Base-by-base conservation (phyloP, 495 filamentous ascomycete genomes). In the Tuber aestivum region DNA sequence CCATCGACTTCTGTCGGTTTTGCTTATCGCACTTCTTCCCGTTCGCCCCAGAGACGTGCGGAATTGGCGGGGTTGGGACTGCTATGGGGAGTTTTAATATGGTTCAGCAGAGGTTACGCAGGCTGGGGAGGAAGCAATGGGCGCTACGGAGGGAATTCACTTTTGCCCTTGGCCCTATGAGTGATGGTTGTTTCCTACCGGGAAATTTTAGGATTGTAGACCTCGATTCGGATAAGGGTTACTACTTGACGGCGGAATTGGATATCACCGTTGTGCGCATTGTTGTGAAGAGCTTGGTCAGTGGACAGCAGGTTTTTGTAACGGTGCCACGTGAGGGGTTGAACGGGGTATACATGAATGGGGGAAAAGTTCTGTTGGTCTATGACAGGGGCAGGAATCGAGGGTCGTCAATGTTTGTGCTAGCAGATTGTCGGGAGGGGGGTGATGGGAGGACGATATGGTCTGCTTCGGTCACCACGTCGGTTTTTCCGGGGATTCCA, bases 21-120 rank as follows among this genome's bases (percentile, higher is more conserved):
- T 65, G 78, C 18, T 74, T 80, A 18, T 40, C 21, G 8, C 74
- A 76, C 48, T 75, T 78, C 70, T 80, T 80, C 35, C 79, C 79
- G 0, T 80, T 78, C 40, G 71, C 79, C 23, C 71, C 61, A 16
- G 69, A 72, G 48, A 71, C 73, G 27, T 70, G 75, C 41, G 48
- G 72, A 14, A 45, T 65, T 32, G 23, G 44, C 68, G 41, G 5
- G 38, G 74, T 14, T 21, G n/a, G 40, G n/a, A 40, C 45, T 16
- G 12, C 35, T n/a, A 50, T 61, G 68, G 77, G 74, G 42, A 68
- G 37, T 45, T 69, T 80, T 74, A 72, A 74, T 44, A 56, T 61
- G 10, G 50, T 79, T 71, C 75, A 75, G 40, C 50, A 41, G 41
- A 76, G 74, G 18, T 71, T 75, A 12, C 72, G 73, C 18, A 71